Evolutionary conservation across 176 grass and related monocot genomes (phyloP).

Genomic region (Otatea glauca): DNA sequence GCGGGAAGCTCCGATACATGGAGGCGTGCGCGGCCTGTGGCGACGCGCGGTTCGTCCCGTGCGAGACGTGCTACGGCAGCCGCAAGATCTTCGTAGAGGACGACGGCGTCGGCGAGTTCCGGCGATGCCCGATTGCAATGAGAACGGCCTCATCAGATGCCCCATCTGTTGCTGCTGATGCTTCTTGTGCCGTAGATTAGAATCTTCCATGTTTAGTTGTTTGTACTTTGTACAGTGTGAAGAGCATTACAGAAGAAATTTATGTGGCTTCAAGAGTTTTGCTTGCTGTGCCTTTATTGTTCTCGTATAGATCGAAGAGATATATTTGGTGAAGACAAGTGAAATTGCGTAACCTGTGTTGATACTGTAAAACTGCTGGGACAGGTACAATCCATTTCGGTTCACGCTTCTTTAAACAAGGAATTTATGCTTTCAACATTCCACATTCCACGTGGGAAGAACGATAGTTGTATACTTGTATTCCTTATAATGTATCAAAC

Average conservation of each 20-base stretch:
- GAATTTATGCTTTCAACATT: not conserved
- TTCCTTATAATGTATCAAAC: too few species aligned
- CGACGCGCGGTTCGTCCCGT: constrained; percentile 75
- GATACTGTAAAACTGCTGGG: not conserved
- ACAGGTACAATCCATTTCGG: not conserved
- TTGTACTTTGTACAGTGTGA: constrained; percentile 55
- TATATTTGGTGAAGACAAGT: not conserved
- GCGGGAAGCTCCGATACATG: too few species aligned
- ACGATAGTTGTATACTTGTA: not conserved
- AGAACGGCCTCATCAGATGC: constrained; percentile 77
- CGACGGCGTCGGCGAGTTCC: constrained; percentile 45
- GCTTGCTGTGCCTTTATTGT: not conserved
- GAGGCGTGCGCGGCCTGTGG: constrained; percentile 68
- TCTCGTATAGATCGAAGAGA: constrained; percentile 1
- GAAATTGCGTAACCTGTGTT: not conserved
- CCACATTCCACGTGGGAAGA: constrained; percentile 18
- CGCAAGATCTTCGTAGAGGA: constrained; percentile 75
- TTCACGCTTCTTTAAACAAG: not conserved
- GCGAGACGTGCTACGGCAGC: constrained; percentile 76
- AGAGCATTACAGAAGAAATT: constrained; percentile 32
- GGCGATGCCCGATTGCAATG: constrained; percentile 79
- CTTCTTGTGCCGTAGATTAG: constrained; percentile 22
- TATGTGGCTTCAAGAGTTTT: not conserved
- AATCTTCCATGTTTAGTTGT: not conserved
- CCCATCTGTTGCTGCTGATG: constrained; percentile 63